A percentile compares a stretch with the other conserved stretches of the same genome.
These are phyloP conservation scores for Pleurotus tuoliensis DNA, from an alignment of 768 basidiomycete species.

Conservation along the genomic window DNA sequence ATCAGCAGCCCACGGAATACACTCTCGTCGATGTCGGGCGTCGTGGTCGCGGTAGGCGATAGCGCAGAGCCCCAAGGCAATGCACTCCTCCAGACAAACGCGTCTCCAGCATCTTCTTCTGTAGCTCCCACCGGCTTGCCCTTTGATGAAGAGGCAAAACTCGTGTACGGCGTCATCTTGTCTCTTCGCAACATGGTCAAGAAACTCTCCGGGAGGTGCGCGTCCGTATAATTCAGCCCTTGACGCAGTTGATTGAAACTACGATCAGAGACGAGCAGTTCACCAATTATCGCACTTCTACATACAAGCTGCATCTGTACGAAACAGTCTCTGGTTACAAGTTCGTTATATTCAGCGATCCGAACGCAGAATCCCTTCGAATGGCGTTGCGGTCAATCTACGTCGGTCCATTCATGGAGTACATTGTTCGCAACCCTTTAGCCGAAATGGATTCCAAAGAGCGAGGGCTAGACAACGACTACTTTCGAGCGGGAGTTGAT, in stretches of 20 bases:
- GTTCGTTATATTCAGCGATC: constrained; percentile 92
- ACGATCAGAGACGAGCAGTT: constrained; percentile 83
- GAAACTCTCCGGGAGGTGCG: constrained; percentile 84
- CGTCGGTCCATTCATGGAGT: constrained; percentile 90
- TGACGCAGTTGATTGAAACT: neutral
- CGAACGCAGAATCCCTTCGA: constrained; percentile 76
- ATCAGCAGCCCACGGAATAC: constrained; percentile 64
- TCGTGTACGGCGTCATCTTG: constrained; percentile 94
- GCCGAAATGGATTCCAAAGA: constrained; percentile 78
- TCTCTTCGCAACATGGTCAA: constrained; percentile 92
- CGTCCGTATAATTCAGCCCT: constrained; percentile 1
- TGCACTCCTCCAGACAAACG: constrained; percentile 32
- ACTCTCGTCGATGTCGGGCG: constrained; percentile 57
- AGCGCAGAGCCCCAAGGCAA: constrained; percentile 27
- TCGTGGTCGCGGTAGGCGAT: constrained; percentile 63
- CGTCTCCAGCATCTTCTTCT: constrained; percentile 19
- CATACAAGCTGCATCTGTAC: constrained; percentile 91
- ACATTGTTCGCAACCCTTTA: constrained; percentile 90
- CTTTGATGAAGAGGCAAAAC: constrained; percentile 96
- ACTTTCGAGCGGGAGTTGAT: constrained; percentile 79
- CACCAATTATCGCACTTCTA: constrained; percentile 83
- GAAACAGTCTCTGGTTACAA: constrained; percentile 92
- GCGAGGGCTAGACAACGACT: constrained; percentile 90
- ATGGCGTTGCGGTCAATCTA: constrained; percentile 86
- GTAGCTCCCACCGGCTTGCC: constrained; percentile 59